A percentile compares a stretch with the other conserved stretches of the same genome.
Conservation (phyloP, 805 yeast species). For the Ogataea thermomethanolica region DNA sequence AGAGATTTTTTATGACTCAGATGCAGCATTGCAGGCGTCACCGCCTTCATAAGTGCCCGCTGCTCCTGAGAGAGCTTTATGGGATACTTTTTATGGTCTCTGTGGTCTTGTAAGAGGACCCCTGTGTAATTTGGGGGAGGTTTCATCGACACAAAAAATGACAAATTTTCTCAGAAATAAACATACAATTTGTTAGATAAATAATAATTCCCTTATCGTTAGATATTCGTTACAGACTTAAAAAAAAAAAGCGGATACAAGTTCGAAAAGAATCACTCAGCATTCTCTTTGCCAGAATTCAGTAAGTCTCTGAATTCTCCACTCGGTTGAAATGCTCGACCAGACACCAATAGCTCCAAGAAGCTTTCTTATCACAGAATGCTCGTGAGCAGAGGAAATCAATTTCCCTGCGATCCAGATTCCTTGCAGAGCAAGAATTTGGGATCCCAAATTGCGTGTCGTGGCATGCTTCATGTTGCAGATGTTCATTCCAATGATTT, state of each 20-base stretch:
- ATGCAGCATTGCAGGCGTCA: constrained; percentile 11
- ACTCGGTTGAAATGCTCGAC: constrained; percentile 23
- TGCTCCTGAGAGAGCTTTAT: constrained; percentile 26
- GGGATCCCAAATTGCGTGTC: constrained; percentile 19
- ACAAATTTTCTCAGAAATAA: neutral
- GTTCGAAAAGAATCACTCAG: constrained; percentile 1
- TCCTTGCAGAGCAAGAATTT: constrained; percentile 22
- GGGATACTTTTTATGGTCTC: constrained; percentile 24
- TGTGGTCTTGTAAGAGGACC: constrained; percentile 24
- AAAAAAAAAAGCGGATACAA: neutral
- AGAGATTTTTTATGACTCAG: constrained; percentile 3
- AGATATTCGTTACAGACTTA: constrained; percentile 4
- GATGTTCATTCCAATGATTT: constrained; percentile 33
- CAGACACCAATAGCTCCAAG: constrained; percentile 23
- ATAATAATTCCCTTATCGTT: constrained; percentile 2
- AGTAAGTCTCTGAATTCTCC: constrained; percentile 23
- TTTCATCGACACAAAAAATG: constrained; percentile 19
- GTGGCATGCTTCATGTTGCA: constrained; percentile 17
- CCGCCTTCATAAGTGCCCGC: constrained; percentile 21
- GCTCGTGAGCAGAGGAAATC: constrained; percentile 26
- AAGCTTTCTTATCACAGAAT: constrained; percentile 21
- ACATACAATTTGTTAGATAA: neutral
- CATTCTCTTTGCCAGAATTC: constrained; percentile 30
- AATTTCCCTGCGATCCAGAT: constrained; percentile 27
- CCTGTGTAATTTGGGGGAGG: constrained; percentile 25